Conservation (phyloP, 1,284 basidiomycete genomes). For the Marasmius sp. region DNA sequence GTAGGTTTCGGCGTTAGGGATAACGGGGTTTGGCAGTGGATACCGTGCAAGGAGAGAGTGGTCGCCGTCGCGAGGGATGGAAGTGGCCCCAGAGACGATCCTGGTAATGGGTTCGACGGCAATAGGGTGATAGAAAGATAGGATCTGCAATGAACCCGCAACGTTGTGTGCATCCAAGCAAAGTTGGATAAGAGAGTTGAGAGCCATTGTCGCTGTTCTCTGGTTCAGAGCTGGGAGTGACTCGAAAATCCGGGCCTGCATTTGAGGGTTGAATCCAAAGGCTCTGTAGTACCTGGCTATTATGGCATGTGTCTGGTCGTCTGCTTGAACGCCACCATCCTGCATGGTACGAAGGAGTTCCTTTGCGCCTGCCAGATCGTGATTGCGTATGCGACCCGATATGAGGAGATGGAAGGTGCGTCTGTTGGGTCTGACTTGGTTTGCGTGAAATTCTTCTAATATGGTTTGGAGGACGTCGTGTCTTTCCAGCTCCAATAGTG, state of each 20-base stretch:
- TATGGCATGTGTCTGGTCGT: conserved; percentile 57
- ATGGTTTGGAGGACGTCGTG: conserved; percentile 46
- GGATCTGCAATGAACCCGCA: conserved; percentile 39
- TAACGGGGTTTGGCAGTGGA: conserved; percentile 10
- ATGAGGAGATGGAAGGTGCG: conserved; percentile 69
- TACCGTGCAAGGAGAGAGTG: background rate
- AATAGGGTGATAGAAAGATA: conserved; percentile 46
- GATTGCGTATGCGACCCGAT: conserved; percentile 65
- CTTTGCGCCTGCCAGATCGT: conserved; percentile 56
- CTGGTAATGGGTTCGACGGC: conserved; percentile 20
- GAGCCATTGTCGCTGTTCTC: conserved; percentile 43
- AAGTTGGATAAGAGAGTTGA: conserved; percentile 66
- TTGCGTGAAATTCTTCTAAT: conserved; percentile 48
- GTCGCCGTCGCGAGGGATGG: conserved; percentile 32
- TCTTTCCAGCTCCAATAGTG: conserved; percentile 51
- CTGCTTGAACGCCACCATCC: conserved; percentile 49
- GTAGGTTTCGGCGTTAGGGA: conserved; percentile 54
- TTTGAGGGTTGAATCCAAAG: conserved; percentile 55
- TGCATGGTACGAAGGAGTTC: conserved; percentile 54
- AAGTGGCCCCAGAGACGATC: conserved; percentile 30
- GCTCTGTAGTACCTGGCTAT: conserved; percentile 59
- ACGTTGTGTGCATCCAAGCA: conserved; percentile 58
- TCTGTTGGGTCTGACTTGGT: conserved; percentile 47
- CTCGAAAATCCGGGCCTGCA: conserved; percentile 52
- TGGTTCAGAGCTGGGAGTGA: conserved; percentile 40